Conservation (phyloP, 371 early-diverging fungal genomes). For the Syncephalastrum sp. region DNA sequence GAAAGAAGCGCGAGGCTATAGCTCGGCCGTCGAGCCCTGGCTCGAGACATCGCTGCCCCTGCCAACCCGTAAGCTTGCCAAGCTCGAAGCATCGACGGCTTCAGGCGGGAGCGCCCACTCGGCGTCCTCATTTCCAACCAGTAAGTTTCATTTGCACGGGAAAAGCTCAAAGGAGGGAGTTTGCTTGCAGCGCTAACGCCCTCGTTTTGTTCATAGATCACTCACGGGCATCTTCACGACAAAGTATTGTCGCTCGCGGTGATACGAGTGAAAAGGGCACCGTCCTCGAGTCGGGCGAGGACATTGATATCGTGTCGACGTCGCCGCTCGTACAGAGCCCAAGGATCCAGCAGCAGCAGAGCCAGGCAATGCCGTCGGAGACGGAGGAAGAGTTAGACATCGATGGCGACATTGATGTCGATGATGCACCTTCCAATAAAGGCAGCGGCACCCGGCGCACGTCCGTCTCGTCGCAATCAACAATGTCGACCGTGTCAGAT, state of each 20-base stretch:
- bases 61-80: not conserved
- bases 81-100: not conserved
- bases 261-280: not conserved
- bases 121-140: too few species aligned
- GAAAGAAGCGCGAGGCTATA: conserved; percentile 11
- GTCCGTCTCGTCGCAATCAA: conserved; percentile 6
- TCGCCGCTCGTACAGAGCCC: conserved; percentile 18
- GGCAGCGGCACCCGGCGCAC: not conserved
- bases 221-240: not conserved
- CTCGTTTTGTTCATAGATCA: not conserved
- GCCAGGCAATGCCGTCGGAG: not conserved
- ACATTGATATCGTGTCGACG: conserved; percentile 24
- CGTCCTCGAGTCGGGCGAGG: conserved; percentile 19
- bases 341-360: conserved; percentile 8
- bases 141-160: too few species aligned
- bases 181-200: too few species aligned
- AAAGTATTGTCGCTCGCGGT: conserved; percentile 13
- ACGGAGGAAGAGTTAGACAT: conserved; percentile 19
- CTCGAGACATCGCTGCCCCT: too few species aligned
- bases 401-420: conserved; percentile 23
- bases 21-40: too few species aligned
- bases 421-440: conserved; percentile 16
- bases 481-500: conserved; percentile 8
- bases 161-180: too few species aligned
- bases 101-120: too few species aligned